Evolutionary conservation across 164 flowering plant species (phyloP).

Genomic region (grape (Vitis vinifera)): DNA sequence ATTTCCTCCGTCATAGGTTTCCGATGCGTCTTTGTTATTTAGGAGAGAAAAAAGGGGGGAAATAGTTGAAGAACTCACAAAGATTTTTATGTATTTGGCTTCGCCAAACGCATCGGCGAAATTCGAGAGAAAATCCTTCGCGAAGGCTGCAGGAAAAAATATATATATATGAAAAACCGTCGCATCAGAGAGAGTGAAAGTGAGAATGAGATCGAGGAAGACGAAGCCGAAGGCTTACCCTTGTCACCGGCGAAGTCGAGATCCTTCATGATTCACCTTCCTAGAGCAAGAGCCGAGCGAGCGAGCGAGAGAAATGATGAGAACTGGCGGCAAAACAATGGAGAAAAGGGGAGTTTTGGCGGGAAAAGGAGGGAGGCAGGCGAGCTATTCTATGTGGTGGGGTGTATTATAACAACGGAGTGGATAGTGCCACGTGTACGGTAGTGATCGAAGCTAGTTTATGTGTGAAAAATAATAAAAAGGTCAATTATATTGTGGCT

Average conservation of each 20-base stretch:
- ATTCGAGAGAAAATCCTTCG: slow-evolving; percentile 76
- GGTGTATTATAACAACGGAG: no score
- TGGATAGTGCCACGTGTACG: no score
- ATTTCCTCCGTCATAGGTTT: no score
- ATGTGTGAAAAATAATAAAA: no score
- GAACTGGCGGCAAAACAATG: slow-evolving; percentile 30
- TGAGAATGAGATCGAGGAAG: slow-evolving; percentile 5
- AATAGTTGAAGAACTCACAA: slow-evolving; percentile 45
- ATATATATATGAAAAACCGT: neutral
- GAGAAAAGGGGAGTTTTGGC: slow-evolving; percentile 23
- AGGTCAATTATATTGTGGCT: slow-evolving; percentile 50
- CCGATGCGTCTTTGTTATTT: no score
- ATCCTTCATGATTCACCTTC: slow-evolving; percentile 41
- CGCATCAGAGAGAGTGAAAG: neutral
- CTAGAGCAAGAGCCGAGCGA: neutral
- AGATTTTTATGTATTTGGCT: slow-evolving; percentile 77
- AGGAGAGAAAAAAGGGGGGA: neutral
- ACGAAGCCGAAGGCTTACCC: slow-evolving; percentile 31
- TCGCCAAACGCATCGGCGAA: slow-evolving; percentile 80
- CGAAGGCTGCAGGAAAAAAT: slow-evolving; percentile 39
- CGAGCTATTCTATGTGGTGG: no score
- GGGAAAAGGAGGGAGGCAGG: slow-evolving; percentile 15
- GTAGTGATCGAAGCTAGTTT: no score
- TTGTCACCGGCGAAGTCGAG: slow-evolving; percentile 50
- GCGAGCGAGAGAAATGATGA: slow-evolving; percentile 8